phyloP scores from a whole-genome alignment of 768 basidiomycete genomes.

The Clathrus columnatus region DNA sequence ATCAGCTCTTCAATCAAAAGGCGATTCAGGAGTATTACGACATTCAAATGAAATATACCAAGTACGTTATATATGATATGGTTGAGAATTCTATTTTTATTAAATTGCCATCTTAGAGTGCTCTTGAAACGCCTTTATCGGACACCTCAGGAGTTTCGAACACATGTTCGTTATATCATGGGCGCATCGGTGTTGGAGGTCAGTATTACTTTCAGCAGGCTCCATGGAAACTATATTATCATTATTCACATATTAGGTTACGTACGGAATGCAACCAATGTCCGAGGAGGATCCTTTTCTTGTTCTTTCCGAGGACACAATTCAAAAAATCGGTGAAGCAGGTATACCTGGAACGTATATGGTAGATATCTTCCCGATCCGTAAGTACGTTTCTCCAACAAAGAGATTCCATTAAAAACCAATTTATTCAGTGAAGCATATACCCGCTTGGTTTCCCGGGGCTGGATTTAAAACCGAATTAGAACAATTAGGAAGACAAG shows the following conservation, averaged over 20 bases:
- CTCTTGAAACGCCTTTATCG: background rate
- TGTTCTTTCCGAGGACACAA: slow-evolving; percentile 11
- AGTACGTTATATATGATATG: slow-evolving; percentile 13
- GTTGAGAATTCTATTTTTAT: background rate
- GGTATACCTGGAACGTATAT: slow-evolving; percentile 6
- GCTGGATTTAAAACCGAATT: slow-evolving; percentile 2
- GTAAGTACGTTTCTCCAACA: slow-evolving; percentile 2
- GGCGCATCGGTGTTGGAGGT: background rate
- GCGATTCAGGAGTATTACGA: slow-evolving; percentile 34
- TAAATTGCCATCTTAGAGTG: background rate
- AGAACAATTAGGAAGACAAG: background rate
- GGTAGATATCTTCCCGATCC: slow-evolving; percentile 9
- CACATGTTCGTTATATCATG: background rate
- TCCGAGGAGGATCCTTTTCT: slow-evolving; percentile 13
- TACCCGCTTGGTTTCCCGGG: slow-evolving; percentile 16
- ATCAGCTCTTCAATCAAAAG: slow-evolving; percentile 40
- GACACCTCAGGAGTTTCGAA: slow-evolving; percentile 2
- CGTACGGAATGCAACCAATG: slow-evolving; percentile 13
- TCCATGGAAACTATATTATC: slow-evolving; percentile 7
- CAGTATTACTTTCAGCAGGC: background rate
- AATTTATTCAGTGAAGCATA: slow-evolving; percentile 12
- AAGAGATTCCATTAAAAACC: background rate
- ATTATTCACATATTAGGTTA: slow-evolving; percentile 8
- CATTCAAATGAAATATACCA: slow-evolving; percentile 35
- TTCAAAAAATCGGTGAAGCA: background rate